Evolutionary conservation across 2,329 filamentous ascomycete genomes (phyloP), one percentile per base, ranked within the genome.

Genomic region (Canariomyces notabilis): DNA sequence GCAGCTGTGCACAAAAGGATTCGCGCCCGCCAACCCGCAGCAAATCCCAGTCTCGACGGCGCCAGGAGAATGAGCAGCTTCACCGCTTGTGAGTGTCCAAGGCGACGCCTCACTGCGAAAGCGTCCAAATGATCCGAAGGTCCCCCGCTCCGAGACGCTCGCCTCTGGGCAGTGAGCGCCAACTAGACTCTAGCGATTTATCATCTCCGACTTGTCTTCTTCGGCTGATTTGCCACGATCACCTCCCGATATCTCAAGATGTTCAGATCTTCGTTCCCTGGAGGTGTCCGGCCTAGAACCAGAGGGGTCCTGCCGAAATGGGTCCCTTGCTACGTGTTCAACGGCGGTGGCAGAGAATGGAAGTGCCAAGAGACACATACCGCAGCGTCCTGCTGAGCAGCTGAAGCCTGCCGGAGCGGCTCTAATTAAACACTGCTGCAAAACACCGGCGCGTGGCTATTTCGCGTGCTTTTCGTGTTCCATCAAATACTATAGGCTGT

Each of bases 361-460:
- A 46, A 42, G 42, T 41, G 18, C 16, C 16, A 37, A 21, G 21
- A 26, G 41, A 40, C 35, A 39, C 46, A 49, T 39, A 42, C 42
- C 42, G 18, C 32, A 46, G 38, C n/a, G n/a, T n/a, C n/a, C n/a
- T n/a, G 49, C 42, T 49, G 36, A 42, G 44, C 38, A 50, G 43
- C 40, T n/a, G 46, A 40, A 15, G 19, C 40, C 38, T 37, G 41
- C 43, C 37, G 20, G 21, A 37, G 42, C 35, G 20, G 36, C 39
- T 15, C 33, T 43, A 54, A 57, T 55, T 49, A 52, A 55, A 56
- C 48, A 29, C 33, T 52, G 39, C 48, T 51, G 44, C 50, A 48
- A 42, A 46, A 48, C 34, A 42, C 26, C 37, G 26, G 41, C 53
- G 52, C 50, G 51, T 46, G 42, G 21, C 34, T 48, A 41, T 51